Evolutionary conservation across 2,329 filamentous ascomycete species (phyloP).

Genomic region (Alternaria triticina): DNA sequence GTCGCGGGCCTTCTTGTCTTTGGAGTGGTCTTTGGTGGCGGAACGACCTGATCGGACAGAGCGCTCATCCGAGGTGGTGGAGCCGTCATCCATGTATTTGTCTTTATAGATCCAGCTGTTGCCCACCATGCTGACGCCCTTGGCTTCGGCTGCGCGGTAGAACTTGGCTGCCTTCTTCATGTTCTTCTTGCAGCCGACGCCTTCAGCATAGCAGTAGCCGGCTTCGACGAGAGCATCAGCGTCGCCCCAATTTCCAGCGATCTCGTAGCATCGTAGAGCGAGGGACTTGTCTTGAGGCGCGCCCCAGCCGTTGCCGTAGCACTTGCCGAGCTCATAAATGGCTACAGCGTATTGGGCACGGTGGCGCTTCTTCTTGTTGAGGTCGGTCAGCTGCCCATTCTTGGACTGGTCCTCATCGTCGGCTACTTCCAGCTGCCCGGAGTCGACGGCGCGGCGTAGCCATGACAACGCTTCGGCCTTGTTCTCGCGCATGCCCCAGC

Average conservation of each 20-base stretch:
- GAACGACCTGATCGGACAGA: conserved; percentile 58
- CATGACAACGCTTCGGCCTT: conserved; percentile 88
- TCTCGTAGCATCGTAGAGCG: conserved; percentile 92
- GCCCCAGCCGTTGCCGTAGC: conserved; percentile 98
- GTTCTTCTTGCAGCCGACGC: conserved; percentile 93
- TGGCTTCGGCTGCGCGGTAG: conserved; percentile 87
- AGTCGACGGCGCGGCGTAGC: conserved; percentile 89
- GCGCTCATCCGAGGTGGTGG: conserved; percentile 44
- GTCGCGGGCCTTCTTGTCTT: conserved; percentile 69
- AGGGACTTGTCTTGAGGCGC: conserved; percentile 90
- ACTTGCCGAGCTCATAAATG: conserved; percentile 95
- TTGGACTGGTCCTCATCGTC: conserved; percentile 75
- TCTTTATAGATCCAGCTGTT: conserved; percentile 99
- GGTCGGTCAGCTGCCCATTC: conserved; percentile 66
- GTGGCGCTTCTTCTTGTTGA: conserved; percentile 77
- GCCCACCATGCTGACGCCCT: conserved; percentile 96
- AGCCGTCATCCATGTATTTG: conserved; percentile 75
- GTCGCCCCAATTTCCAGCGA: conserved; percentile 94
- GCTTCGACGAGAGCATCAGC: conserved; percentile 92
- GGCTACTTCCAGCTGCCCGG: conserved; percentile 79
- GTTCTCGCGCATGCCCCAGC: conserved; percentile 96
- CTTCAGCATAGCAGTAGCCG: conserved; percentile 94
- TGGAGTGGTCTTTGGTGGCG: conserved; percentile 42
- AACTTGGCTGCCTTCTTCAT: conserved; percentile 91
- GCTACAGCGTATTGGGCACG: conserved; percentile 94